Evolutionary conservation across 208 protist species (phyloP).

Genomic region (Leishmania braziliensis): DNA sequence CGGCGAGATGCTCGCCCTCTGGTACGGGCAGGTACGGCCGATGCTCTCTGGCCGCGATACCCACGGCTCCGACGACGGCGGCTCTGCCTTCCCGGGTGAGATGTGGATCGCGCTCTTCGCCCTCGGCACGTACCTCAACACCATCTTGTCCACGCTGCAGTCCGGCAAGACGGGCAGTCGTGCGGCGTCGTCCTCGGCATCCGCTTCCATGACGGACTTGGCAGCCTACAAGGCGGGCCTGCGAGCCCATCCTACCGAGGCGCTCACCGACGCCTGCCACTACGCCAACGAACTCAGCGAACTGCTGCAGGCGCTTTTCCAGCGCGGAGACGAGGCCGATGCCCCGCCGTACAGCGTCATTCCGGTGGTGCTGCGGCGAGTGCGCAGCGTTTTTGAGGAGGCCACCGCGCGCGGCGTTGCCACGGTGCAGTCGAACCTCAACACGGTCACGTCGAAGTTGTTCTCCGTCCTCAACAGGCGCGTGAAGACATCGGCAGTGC

Average conservation of each 20-base stretch:
- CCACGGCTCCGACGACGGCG: background rate
- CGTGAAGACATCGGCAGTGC: constrained; percentile 34
- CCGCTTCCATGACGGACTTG: constrained; percentile 13
- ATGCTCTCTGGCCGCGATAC: background rate
- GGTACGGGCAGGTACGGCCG: constrained; percentile 36
- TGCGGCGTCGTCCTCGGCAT: background rate
- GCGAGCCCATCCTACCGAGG: constrained; percentile 23
- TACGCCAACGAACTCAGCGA: constrained; percentile 56
- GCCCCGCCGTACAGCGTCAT: constrained; percentile 58
- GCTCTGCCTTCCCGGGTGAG: constrained; percentile 40
- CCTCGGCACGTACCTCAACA: constrained; percentile 69
- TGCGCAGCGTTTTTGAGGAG: constrained; percentile 67
- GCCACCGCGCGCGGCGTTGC: constrained; percentile 42
- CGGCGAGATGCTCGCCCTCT: constrained; percentile 61
- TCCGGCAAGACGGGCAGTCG: background rate
- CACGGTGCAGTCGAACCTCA: constrained; percentile 50
- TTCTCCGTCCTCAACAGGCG: constrained; percentile 47
- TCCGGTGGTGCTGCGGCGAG: constrained; percentile 58
- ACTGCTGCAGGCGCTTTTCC: constrained; percentile 38
- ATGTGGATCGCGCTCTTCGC: constrained; percentile 68
- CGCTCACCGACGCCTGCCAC: constrained; percentile 53
- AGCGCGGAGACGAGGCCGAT: constrained; percentile 21
- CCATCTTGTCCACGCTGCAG: constrained; percentile 36
- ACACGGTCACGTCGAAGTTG: constrained; percentile 56
- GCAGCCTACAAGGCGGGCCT: constrained; percentile 36